These are phyloP conservation scores for Pseudomassariella vexata DNA, from an alignment of 2,329 filamentous ascomycete species.

Conservation along the genomic window DNA sequence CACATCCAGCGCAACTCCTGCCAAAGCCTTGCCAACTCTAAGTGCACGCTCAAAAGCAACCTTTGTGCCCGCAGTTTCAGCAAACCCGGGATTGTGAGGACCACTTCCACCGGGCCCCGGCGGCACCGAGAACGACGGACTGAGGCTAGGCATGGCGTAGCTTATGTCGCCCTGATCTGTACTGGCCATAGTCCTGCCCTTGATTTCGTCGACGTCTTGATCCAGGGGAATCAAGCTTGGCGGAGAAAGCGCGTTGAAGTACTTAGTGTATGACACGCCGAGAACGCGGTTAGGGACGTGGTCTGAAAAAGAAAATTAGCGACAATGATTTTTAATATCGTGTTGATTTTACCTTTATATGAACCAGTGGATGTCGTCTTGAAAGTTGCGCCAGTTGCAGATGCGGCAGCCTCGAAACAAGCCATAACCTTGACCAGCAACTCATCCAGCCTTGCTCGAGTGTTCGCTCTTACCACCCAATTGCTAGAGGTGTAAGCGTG, in stretches of 20 bases:
- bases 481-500: constrained; percentile 35
- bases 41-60: constrained; percentile 40
- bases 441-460: constrained; percentile 30
- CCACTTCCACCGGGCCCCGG: constrained; percentile 36
- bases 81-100: constrained; percentile 49
- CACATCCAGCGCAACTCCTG: constrained; percentile 41
- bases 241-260: constrained; percentile 35
- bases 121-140: constrained; percentile 44
- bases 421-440: constrained; percentile 34
- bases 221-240: constrained; percentile 26
- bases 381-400: constrained; percentile 43
- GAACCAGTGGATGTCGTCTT: constrained; percentile 33
- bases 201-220: constrained; percentile 33
- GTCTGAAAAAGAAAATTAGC: no score
- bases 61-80: constrained; percentile 41
- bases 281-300: constrained; percentile 49
- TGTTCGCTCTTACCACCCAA: constrained; percentile 24
- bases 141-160: constrained; percentile 51
- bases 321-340: no score
- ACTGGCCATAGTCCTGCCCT: constrained; percentile 42
- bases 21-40: constrained; percentile 40
- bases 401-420: constrained; percentile 41
- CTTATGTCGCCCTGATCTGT: constrained; percentile 57
- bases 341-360: no score
- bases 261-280: constrained; percentile 36